phyloP scores from a whole-genome alignment of 148 eudicot species.

The Amaranthus hypochondriacus region DNA sequence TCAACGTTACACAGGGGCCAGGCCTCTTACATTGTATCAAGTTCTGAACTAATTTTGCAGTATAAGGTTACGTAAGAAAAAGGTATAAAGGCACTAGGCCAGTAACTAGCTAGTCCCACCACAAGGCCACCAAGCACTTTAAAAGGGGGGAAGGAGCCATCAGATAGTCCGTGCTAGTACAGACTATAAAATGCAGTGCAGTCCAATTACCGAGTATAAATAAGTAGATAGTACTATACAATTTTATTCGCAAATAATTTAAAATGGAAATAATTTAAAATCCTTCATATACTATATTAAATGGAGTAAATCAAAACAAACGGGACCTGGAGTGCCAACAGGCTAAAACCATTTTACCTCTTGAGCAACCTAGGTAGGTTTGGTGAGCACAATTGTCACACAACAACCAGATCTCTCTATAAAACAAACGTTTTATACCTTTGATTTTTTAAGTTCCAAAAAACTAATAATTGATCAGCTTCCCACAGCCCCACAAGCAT shows the following conservation, averaged over 20 bases:
- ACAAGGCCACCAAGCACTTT: neutral
- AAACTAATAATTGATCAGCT: neutral
- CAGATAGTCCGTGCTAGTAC: neutral
- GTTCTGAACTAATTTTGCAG: neutral
- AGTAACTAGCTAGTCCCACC: neutral
- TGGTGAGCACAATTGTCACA: neutral
- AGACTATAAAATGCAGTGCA: neutral
- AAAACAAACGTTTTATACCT: neutral
- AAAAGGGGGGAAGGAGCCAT: neutral
- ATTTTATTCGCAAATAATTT: neutral
- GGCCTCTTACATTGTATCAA: neutral
- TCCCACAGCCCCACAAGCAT: neutral
- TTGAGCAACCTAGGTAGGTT: neutral
- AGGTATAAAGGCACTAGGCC: neutral
- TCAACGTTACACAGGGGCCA: neutral
- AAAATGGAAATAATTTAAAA: neutral
- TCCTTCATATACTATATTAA: no score
- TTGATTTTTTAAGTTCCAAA: neutral
- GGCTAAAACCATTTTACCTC: neutral
- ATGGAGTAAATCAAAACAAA: neutral
- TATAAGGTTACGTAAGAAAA: no score
- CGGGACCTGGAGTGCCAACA: neutral
- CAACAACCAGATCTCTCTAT: neutral
- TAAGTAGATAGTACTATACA: neutral
- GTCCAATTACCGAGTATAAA: neutral